Evolutionary conservation across 2,329 filamentous ascomycete genomes (phyloP), one percentile per base, ranked within the genome.

Genomic region (Nemania diffusa): DNA sequence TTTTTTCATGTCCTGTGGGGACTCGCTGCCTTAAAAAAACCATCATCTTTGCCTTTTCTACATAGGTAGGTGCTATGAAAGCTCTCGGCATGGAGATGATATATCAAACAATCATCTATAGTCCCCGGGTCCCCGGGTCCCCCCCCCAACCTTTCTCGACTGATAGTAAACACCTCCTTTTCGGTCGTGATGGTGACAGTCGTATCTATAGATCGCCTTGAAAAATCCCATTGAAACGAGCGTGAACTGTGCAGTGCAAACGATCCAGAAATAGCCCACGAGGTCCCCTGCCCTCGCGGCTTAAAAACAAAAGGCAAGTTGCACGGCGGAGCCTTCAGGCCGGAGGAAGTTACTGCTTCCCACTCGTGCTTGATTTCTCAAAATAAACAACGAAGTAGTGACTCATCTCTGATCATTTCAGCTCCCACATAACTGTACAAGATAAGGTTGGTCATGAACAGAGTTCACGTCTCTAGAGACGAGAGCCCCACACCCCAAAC

Each of bases 351-450:
- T 56, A 27, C 32, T 40, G 48, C 42, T 64, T 42, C 44, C 32
- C 42, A 15, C 57, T 55, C 60, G 20, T 48, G 44, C 52, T 62
- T 50, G 40, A 20, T 53, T 66, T 59, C 58, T 69, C 58, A 70
- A 64, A 65, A 72, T 69, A 69, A 50, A 70, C 64, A 70, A 68
- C 61, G 55, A 74, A 73, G 71, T 69, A 72, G 71, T 71, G 53
- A 69, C 40, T 40, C 42, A 57, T 60, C 65, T 70, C 57, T 40
- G 51, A 71, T 69, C 72, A 66, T 65, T 32, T 71, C 71, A 73
- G 71, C 72, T 72, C 72, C 66, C n/a, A n/a, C 40, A 40, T 72
- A 73, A 71, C 69, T 67, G 70, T 74, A 74, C 70, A 71, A 65
- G 51, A 53, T 17, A 63, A 65, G 17, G 48, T 42, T 46, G 40